Base-by-base conservation (phyloP, 768 basidiomycete species). In the Pleurotus sapidus region DNA sequence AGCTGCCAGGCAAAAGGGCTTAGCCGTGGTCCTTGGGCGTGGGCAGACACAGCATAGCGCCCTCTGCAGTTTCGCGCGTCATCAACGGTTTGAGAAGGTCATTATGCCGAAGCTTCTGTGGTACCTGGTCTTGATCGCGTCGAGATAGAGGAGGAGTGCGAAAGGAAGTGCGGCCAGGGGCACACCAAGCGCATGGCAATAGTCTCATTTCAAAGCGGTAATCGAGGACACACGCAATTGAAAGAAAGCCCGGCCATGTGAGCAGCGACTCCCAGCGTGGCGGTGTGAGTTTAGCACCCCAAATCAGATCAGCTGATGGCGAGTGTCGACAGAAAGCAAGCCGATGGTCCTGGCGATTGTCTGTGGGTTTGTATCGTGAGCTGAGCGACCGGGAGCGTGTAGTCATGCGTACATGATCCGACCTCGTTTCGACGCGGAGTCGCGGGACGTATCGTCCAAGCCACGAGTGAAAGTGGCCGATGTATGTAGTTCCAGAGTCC, bases 91-190 rank as follows among this genome's bases (percentile, higher is more conserved):
- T 25, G 46, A 48, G 15, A 17, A 48, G 23, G 17, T 24, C 46
- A 45, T 23, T 20, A 25, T 25, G 46, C 24, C 6, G 43, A 45
- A 11, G 6, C 46, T 24, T 48, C 14, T 24, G 8, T 15, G 46
- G 24, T 48, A 24, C 17, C 46, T 17, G 24, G 17, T 15, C n/a
- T 17, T n/a, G 15, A 50, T 50, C 17, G 9, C 11, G 25, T 15
- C 15, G 23, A 30, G 17, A 27, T 15, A 34, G 23, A 50, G 49
- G 23, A 17, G 15, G 49, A 50, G 49, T 30, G 49, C 37, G 49
- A 34, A 34, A 34, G 34, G 49, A 50, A 50, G 49, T 37, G 20
- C n/a, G 40, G 40, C 51, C 51, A 54, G 38, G 51, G 51, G 39
- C 7, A 42, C 7, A 23, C 34, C 17, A 27, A 34, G 49, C 23